These are phyloP conservation scores for Mimosa pudica DNA, from an alignment of 306 rosid genomes.

Conservation along the genomic window DNA sequence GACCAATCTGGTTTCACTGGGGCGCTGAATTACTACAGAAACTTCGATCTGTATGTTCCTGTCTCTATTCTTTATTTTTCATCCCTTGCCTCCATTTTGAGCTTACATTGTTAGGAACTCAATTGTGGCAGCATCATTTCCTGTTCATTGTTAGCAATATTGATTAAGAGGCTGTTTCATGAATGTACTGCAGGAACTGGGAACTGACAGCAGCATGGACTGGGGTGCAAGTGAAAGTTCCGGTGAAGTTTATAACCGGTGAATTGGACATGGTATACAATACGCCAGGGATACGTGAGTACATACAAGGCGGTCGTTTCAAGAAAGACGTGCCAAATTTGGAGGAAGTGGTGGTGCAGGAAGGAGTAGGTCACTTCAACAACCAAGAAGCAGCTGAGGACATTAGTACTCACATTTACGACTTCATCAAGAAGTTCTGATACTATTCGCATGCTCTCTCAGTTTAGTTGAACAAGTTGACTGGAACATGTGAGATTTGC, in stretches of 20 bases:
- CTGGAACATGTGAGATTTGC: background rate
- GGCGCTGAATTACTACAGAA: constrained; percentile 48
- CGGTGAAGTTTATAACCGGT: constrained; percentile 47
- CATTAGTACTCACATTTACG: constrained; percentile 37
- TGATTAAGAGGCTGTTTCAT: background rate
- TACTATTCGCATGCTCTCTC: background rate
- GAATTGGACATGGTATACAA: constrained; percentile 43
- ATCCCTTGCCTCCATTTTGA: background rate
- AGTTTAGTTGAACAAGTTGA: background rate
- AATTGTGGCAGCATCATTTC: background rate
- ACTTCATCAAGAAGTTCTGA: constrained; percentile 40
- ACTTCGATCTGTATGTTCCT: constrained; percentile 31
- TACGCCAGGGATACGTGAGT: constrained; percentile 18
- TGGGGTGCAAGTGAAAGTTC: constrained; percentile 36
- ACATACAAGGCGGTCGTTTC: constrained; percentile 40
- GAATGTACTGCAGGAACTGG: constrained; percentile 42
- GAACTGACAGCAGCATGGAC: constrained; percentile 45
- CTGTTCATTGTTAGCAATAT: background rate
- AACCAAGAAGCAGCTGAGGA: constrained; percentile 44
- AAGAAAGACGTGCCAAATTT: constrained; percentile 45
- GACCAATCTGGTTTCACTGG: constrained; percentile 46
- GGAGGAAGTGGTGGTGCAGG: constrained; percentile 44
- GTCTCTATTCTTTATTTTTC: background rate
- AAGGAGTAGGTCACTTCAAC: constrained; percentile 49
- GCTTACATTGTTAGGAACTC: background rate